Percentiles rank a stretch among this genome's conserved stretches.
Conservation (phyloP, 108 stramenopile genomes). For the Fragilariopsis cylindrus region DNA sequence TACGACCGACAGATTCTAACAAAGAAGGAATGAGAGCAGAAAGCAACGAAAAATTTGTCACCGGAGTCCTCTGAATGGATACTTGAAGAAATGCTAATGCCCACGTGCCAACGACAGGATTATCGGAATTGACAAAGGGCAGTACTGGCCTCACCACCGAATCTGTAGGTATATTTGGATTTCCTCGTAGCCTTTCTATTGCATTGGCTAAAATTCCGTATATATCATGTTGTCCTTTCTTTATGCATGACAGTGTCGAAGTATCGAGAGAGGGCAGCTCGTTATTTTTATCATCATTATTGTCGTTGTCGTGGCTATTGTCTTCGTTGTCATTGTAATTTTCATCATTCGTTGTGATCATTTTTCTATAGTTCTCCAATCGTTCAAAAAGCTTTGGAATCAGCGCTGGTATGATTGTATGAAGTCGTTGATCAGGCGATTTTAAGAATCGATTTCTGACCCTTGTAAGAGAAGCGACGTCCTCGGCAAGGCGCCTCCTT, state of each 20-base stretch:
- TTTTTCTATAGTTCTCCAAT: slow-evolving; percentile 16
- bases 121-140: slow-evolving; percentile 16
- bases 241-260: neutral
- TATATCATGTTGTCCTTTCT: slow-evolving; percentile 10
- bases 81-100: slow-evolving; percentile 24
- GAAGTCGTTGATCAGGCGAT: slow-evolving; percentile 26
- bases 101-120: slow-evolving; percentile 25
- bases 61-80: slow-evolving; percentile 15
- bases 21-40: slow-evolving; percentile 13
- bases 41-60: slow-evolving; percentile 12
- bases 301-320: neutral
- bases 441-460: slow-evolving; percentile 35
- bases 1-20: slow-evolving; percentile 16
- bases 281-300: neutral
- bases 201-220: slow-evolving; percentile 22
- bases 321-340: too few relatives aligned
- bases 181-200: slow-evolving; percentile 27
- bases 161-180: neutral
- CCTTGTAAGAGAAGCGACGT: slow-evolving; percentile 33
- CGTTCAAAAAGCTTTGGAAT: slow-evolving; percentile 35
- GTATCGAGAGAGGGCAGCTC: neutral
- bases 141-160: slow-evolving; percentile 1
- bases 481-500: slow-evolving; percentile 10
- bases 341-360: neutral
- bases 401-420: slow-evolving; percentile 25